phyloP scores from a whole-genome alignment of 306 rosid genomes.

The Castanea mollissima region DNA sequence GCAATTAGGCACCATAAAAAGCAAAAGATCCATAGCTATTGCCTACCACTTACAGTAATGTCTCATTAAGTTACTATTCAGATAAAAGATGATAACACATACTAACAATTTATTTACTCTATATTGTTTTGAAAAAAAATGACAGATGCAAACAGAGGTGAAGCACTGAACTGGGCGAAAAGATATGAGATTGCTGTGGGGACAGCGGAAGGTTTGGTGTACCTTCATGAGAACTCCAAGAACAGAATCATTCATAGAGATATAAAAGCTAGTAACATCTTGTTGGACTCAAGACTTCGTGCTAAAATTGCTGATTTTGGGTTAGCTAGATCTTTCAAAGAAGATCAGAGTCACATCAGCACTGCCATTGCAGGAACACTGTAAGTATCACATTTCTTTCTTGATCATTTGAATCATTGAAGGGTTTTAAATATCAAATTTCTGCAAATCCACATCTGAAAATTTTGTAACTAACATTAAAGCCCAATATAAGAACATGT shows the following conservation, averaged over 20 bases:
- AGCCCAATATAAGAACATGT: not conserved
- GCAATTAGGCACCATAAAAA: too few relatives aligned
- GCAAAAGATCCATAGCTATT: too few relatives aligned
- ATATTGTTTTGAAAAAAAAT: conserved; percentile 8
- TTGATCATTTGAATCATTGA: not conserved
- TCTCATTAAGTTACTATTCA: not conserved
- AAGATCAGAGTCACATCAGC: conserved; percentile 87
- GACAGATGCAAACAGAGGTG: conserved; percentile 58
- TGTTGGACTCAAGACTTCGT: conserved; percentile 68
- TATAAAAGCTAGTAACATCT: conserved; percentile 87
- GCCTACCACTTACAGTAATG: not conserved
- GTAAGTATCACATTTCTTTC: conserved; percentile 33
- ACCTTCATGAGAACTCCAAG: conserved; percentile 77
- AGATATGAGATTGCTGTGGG: conserved; percentile 65
- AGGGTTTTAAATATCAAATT: not conserved
- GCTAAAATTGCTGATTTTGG: conserved; percentile 98
- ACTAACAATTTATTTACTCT: conserved; percentile 2
- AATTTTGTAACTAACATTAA: not conserved
- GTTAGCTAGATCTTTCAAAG: conserved; percentile 85
- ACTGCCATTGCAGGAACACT: conserved; percentile 95
- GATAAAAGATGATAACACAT: not conserved
- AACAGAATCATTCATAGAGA: conserved; percentile 83
- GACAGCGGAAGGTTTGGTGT: conserved; percentile 77
- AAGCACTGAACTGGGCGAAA: conserved; percentile 75
- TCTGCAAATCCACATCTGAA: not conserved